These are phyloP conservation scores for Iris pallida DNA, from an alignment of 116 monocot species.

Conservation along the genomic window DNA sequence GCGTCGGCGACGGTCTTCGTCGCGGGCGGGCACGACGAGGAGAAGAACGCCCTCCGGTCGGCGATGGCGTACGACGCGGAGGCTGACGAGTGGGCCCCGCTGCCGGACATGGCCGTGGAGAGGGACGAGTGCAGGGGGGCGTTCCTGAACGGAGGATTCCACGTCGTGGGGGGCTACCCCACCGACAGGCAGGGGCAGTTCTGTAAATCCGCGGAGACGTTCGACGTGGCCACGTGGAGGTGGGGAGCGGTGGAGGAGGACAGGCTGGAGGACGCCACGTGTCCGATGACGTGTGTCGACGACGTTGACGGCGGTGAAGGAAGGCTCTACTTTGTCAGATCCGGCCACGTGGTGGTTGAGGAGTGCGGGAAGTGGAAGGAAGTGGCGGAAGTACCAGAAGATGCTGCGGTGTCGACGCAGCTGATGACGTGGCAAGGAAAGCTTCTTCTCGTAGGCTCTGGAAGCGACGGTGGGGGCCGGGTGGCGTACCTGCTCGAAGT, in stretches of 20 bases:
- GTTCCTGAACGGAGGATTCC: conserved; percentile 32
- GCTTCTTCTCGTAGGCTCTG: conserved; percentile 17
- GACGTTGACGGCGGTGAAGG: background rate
- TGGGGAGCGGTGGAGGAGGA: conserved; percentile 47
- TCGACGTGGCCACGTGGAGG: conserved; percentile 25
- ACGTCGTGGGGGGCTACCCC: conserved; percentile 55
- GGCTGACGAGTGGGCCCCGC: conserved; percentile 41
- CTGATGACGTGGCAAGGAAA: conserved; percentile 12
- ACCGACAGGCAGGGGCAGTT: conserved; percentile 49
- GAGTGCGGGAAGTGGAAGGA: conserved; percentile 27
- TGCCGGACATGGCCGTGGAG: conserved; percentile 63
- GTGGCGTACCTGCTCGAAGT: conserved; percentile 10
- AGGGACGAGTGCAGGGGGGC: conserved; percentile 63
- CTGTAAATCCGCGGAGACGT: conserved; percentile 33
- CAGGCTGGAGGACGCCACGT: background rate
- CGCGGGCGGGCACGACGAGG: conserved; percentile 82
- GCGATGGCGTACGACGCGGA: conserved; percentile 61
- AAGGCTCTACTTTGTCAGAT: background rate
- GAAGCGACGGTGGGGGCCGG: conserved; percentile 8
- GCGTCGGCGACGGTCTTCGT: conserved; percentile 26
- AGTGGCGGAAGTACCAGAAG: conserved; percentile 33
- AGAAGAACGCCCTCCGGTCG: conserved; percentile 63
- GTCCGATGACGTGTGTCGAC: conserved; percentile 3
- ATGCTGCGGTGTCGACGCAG: conserved; percentile 12
- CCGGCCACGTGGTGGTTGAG: conserved; percentile 10